A percentile compares a stretch with the other conserved stretches of the same genome.
Evolutionary conservation across 176 grass and related monocot genomes (phyloP).

Genomic region (Triticum monococcum): DNA sequence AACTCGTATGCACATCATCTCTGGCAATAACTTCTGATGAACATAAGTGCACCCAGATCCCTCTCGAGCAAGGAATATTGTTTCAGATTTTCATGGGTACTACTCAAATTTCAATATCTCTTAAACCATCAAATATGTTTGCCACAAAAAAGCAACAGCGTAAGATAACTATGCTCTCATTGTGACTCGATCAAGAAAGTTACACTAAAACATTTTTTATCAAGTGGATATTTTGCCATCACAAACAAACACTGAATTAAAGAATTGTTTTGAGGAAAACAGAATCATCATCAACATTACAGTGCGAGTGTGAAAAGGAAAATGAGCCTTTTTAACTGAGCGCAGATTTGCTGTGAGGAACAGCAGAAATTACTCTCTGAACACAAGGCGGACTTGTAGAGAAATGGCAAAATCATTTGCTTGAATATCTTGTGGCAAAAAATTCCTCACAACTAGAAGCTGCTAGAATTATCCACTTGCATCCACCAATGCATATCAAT

Average conservation of each 20-base stretch:
- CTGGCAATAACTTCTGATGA: neutral
- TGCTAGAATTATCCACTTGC: conserved; percentile 11
- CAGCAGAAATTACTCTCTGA: neutral
- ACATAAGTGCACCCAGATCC: conserved; percentile 5
- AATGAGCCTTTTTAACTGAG: neutral
- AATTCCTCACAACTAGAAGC: neutral
- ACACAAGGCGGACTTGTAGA: neutral
- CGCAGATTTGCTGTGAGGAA: neutral
- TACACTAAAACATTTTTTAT: neutral
- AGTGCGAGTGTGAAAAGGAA: neutral
- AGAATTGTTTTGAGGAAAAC: neutral
- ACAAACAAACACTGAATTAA: neutral
- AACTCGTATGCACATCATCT: neutral
- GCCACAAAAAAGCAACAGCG: neutral
- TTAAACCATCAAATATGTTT: neutral
- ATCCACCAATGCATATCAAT: neutral
- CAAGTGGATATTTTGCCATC: neutral
- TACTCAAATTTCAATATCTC: neutral
- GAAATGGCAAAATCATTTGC: neutral
- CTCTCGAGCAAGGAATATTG: conserved; percentile 5
- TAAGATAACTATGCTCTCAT: neutral
- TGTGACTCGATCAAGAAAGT: neutral
- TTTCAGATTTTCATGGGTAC: neutral
- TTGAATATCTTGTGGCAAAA: neutral
- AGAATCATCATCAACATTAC: neutral